A percentile compares a stretch with the other conserved stretches of the same genome.
Conservation (phyloP, 164 flowering plant genomes). For the Litsea cubeba region DNA sequence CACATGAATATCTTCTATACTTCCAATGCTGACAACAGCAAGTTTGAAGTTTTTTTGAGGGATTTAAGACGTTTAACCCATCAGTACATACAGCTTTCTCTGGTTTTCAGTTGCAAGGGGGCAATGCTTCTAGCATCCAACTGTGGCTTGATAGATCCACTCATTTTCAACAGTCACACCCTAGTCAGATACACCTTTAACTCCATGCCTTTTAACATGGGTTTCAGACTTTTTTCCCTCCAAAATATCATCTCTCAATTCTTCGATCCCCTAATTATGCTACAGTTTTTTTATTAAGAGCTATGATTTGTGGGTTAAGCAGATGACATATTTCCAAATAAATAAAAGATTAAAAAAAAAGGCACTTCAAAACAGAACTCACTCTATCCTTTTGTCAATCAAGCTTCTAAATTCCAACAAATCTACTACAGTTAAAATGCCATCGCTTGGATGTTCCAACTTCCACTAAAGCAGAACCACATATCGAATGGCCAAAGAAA, state of each 20-base stretch:
- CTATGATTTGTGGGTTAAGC: not conserved
- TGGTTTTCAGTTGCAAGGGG: too few relatives aligned
- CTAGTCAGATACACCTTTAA: not conserved
- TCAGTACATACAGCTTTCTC: too few relatives aligned
- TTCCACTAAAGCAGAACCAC: slow-evolving; percentile 1
- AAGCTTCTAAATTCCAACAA: not conserved
- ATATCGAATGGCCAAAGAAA: not conserved
- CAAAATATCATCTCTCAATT: not conserved
- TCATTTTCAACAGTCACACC: not conserved
- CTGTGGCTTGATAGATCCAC: too few relatives aligned
- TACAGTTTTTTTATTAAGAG: not conserved
- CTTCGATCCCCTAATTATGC: too few relatives aligned
- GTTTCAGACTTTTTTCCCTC: not conserved
- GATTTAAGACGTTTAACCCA: too few relatives aligned
- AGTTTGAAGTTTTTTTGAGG: too few relatives aligned
- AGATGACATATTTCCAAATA: not conserved
- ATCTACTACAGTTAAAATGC: not conserved
- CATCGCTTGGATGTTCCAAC: slow-evolving; percentile 2
- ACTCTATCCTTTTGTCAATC: not conserved
- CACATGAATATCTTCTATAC: not conserved
- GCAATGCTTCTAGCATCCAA: too few relatives aligned
- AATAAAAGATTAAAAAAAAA: not conserved
- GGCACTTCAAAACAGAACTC: not conserved
- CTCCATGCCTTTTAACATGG: not conserved
- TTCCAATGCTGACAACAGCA: too few relatives aligned